These are phyloP conservation scores for Solanum habrochaites DNA, from an alignment of 257 asterid species.

Conservation along the genomic window DNA sequence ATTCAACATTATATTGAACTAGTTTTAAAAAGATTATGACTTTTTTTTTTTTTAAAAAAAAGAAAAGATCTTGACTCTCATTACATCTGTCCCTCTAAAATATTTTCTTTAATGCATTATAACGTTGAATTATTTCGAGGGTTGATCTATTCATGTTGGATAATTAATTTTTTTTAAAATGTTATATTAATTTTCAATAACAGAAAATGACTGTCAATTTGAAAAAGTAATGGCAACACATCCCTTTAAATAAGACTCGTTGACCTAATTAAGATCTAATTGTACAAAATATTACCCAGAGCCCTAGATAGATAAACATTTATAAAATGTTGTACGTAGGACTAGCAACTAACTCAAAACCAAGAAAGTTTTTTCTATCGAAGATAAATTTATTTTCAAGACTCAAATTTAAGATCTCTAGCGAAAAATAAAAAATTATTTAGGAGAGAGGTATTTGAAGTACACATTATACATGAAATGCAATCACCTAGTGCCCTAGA, in stretches of 20 bases:
- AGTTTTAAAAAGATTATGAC: background rate
- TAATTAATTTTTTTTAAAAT: background rate
- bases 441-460: background rate
- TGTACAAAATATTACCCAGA: background rate
- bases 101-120: background rate
- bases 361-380: background rate
- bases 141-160: background rate
- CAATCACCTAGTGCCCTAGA: background rate
- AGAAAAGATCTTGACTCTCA: background rate
- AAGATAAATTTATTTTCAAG: background rate
- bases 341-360: background rate
- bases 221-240: background rate
- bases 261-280: background rate
- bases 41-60: fast-evolving
- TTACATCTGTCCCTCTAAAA: background rate
- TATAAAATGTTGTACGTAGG: background rate
- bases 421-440: fast-evolving
- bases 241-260: background rate
- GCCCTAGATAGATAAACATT: background rate
- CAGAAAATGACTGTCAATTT: background rate
- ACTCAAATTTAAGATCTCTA: background rate
- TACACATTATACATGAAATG: background rate
- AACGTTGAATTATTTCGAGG: background rate
- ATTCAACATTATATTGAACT: background rate
- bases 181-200: background rate